Evolutionary conservation across 768 basidiomycete species (phyloP).

Genomic region (Suillus paluster): DNA sequence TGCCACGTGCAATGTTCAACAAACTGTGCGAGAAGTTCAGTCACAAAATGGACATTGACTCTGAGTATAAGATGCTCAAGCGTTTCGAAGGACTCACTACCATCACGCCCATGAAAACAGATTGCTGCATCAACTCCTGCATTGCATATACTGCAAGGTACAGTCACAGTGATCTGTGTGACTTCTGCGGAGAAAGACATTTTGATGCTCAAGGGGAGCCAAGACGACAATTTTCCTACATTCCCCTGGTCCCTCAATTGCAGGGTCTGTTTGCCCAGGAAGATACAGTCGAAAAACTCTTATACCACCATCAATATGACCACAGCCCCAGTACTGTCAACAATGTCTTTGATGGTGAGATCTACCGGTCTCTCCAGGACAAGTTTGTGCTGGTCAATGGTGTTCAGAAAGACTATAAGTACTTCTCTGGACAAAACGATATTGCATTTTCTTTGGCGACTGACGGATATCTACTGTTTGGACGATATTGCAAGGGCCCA

Average conservation of each 20-base stretch:
- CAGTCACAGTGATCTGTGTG: slow-evolving; percentile 1
- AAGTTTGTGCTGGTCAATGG: slow-evolving; percentile 34
- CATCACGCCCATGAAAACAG: not conserved
- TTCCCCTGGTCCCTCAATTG: slow-evolving; percentile 45
- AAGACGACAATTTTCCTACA: slow-evolving; percentile 35
- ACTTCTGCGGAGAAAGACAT: not conserved
- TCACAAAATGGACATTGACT: not conserved
- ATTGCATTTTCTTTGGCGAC: slow-evolving; percentile 47
- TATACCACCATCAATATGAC: slow-evolving; percentile 1
- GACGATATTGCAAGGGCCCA: slow-evolving; percentile 18
- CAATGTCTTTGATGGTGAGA: slow-evolving; percentile 37
- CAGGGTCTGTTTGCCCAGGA: slow-evolving; percentile 23
- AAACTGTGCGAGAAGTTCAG: not conserved
- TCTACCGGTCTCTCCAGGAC: slow-evolving; percentile 34
- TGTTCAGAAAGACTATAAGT: slow-evolving; percentile 24
- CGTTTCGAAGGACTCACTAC: not conserved
- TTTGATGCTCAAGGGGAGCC: not conserved
- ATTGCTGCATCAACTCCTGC: slow-evolving; percentile 4
- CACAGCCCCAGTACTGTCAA: not conserved
- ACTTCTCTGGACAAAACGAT: slow-evolving; percentile 43
- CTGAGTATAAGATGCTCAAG: slow-evolving; percentile 1
- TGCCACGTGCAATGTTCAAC: not conserved
- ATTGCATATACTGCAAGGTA: slow-evolving; percentile 7
- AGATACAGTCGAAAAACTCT: slow-evolving; percentile 33
- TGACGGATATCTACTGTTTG: slow-evolving; percentile 48